phyloP scores from a whole-genome alignment of 306 rosid species.

The Quercus rubra region DNA sequence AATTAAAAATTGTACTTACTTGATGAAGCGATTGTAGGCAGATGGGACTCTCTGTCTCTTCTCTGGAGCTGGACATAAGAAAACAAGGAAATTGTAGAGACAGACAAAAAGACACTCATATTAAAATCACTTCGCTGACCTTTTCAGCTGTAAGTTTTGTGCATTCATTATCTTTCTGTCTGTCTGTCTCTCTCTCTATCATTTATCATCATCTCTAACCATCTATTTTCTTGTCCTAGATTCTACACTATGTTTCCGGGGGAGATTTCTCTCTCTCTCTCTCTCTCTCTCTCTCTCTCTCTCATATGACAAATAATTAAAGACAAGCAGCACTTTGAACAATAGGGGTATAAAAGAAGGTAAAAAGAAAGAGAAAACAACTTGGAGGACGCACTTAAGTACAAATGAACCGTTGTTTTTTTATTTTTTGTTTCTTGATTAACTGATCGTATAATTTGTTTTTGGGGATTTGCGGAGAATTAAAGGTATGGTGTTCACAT shows the following conservation, averaged over 20 bases:
- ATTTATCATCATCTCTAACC: conserved; percentile 47
- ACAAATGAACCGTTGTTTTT: background rate
- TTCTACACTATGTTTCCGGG: conserved; percentile 42
- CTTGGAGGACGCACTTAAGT: background rate
- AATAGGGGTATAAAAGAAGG: background rate
- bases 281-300: conserved; percentile 25
- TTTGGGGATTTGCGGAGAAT: background rate
- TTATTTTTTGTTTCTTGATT: background rate
- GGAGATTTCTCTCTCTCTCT: conserved; percentile 1
- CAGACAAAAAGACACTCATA: conserved; percentile 34
- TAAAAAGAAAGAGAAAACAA: background rate
- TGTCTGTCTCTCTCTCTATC: background rate
- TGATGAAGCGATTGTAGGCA: conserved; percentile 99
- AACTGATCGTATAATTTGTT: background rate
- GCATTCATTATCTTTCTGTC: background rate
- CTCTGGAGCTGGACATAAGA: conserved; percentile 83
- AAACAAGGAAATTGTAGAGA: conserved; percentile 33
- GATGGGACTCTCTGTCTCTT: conserved; percentile 99
- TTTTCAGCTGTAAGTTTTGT: background rate
- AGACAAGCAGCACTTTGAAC: background rate
- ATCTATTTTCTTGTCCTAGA: conserved; percentile 39
- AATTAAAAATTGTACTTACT: conserved; percentile 52
- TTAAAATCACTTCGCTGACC: conserved; percentile 37
- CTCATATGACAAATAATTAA: conserved; percentile 21
- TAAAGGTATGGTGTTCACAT: background rate